Conservation (phyloP, 495 filamentous ascomycete species). For the Penicillium ochrochloron region DNA sequence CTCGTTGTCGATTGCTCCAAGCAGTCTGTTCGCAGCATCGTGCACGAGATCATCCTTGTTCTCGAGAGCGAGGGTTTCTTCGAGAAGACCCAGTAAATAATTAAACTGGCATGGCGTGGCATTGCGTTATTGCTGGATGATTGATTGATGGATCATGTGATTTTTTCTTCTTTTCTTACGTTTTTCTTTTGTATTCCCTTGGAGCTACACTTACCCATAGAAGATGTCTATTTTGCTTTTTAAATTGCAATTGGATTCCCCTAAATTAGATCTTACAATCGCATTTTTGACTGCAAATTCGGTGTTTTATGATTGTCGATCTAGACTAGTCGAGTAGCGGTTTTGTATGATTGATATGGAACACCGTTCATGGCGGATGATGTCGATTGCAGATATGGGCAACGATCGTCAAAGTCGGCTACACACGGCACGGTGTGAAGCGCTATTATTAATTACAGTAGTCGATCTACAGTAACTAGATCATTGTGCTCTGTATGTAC, state of each 20-base stretch:
- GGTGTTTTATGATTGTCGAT: background rate
- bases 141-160: conserved; percentile 2
- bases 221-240: conserved; percentile 30
- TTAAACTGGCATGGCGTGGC: background rate
- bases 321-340: no score
- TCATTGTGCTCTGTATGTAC: background rate
- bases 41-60: conserved; percentile 95
- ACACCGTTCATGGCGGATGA: no score
- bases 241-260: conserved; percentile 35
- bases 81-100: conserved; percentile 37
- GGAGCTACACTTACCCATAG: conserved; percentile 23
- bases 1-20: conserved; percentile 83
- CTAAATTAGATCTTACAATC: conserved; percentile 25
- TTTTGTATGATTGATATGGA: no score
- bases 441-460: background rate
- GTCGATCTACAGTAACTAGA: background rate
- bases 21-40: conserved; percentile 86
- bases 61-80: conserved; percentile 86
- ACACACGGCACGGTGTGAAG: background rate
- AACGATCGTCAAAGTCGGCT: no score
- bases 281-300: background rate
- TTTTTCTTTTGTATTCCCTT: conserved; percentile 20
- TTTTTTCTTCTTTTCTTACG: conserved; percentile 22
- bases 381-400: no score
- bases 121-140: conserved; percentile 3